Evolutionary conservation across 805 yeast species (phyloP), one percentile per base, ranked within the genome.

Genomic region (Teunomyces funiuensis): DNA sequence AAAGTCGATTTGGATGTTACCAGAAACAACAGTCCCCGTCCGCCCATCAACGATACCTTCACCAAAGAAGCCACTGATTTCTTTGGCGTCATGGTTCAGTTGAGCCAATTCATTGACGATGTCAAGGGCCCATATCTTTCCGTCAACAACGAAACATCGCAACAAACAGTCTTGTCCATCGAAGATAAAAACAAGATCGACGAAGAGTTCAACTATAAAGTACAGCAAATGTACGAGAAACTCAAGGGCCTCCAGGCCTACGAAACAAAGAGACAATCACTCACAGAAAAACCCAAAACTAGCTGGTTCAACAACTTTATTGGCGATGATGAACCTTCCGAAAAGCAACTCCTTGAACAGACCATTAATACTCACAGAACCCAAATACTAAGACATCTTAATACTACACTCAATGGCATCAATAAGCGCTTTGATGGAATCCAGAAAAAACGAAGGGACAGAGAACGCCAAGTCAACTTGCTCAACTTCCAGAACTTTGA

Each of bases 121-220:
- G 52, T 70, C 23, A 59, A 63, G 37, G 57, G 62, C 4, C 61
- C 63, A 13, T 71, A 71, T 44, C 54, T 71, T 9, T 52, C 58
- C 9, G 44, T 51, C 17, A 47, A 47, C 30, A 57, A 54, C 31
- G 58, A 51, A 9, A 45, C 40, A 22, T 22, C 34, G n/a, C 45
- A 37, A 19, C 30, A 26, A 3, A 36, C 37, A 9, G 50, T 49
- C 5, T 64, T 77, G 56, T 51, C 72, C 18, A 68, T 70, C 22
- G 66, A 61, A 7, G 82, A 79, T 28, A 76, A 79, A 50, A 78
- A 79, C 45, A 68, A 71, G 27, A 69, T 81, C 16, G 85, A 80
- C 48, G 74, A 77, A 36, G 80, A 79, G 43, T 66, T 79, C 31
- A 71, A 78, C 42, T 51, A 72, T 17, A 76, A 77, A 52, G 50